A percentile compares a stretch with the other conserved stretches of the same genome.
These are phyloP conservation scores for Sugiyamaella lignohabitans DNA, from an alignment of 805 yeast genomes.

Conservation along the genomic window DNA sequence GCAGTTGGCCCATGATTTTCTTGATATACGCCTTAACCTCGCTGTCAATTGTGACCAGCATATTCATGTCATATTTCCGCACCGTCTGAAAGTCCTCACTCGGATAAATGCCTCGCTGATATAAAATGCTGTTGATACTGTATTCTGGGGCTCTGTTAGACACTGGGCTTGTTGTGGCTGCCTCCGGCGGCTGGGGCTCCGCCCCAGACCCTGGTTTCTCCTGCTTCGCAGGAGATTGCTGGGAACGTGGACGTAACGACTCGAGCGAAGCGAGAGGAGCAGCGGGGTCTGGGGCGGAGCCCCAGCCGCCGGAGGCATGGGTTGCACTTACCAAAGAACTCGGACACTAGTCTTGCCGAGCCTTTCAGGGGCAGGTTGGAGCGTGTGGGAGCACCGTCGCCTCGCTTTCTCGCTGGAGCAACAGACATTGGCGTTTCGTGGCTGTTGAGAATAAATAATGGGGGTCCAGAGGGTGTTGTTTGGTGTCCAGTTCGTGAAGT, in stretches of 20 bases:
- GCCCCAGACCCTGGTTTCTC: too few species aligned
- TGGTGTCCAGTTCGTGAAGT: too few species aligned
- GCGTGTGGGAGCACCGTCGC: slow-evolving; percentile 31
- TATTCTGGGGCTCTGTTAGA: too few species aligned
- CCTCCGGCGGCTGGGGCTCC: too few species aligned
- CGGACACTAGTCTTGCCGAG: slow-evolving; percentile 70
- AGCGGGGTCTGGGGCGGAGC: neutral
- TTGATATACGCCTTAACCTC: slow-evolving; percentile 67
- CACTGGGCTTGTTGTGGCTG: too few species aligned
- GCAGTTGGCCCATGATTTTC: slow-evolving; percentile 61
- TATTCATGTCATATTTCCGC: slow-evolving; percentile 69
- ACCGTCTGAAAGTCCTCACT: slow-evolving; percentile 75
- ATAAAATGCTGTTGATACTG: slow-evolving; percentile 72
- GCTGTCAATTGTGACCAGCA: slow-evolving; percentile 66
- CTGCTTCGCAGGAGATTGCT: too few species aligned
- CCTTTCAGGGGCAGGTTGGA: slow-evolving; percentile 64
- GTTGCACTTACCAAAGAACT: slow-evolving; percentile 51
- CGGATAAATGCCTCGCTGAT: slow-evolving; percentile 87
- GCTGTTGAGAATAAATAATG: too few species aligned
- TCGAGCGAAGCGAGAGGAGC: too few species aligned
- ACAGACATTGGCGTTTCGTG: slow-evolving; percentile 16
- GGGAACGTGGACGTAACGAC: too few species aligned
- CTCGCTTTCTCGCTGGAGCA: slow-evolving; percentile 12
- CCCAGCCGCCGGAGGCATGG: neutral
- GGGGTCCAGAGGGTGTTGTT: too few species aligned